A percentile compares a stretch with the other conserved stretches of the same genome.
Evolutionary conservation across 768 basidiomycete genomes (phyloP).

Genomic region (Rhodotorula taiwanensis): DNA sequence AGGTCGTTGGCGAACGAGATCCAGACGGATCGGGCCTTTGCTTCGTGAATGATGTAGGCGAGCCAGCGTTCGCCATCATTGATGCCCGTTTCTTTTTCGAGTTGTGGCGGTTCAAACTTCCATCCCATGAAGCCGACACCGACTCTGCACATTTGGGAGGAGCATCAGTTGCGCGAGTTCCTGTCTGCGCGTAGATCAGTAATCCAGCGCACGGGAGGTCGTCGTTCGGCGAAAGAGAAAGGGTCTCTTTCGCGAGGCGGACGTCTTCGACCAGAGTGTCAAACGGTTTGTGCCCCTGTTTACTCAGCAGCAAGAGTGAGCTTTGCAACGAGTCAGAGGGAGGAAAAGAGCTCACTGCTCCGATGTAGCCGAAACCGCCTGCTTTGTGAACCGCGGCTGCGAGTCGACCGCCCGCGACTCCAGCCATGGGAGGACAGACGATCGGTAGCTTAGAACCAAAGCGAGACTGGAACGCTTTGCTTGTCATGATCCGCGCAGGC

Average conservation of each 20-base stretch:
- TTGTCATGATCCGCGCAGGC: neutral
- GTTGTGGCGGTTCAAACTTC: conserved; percentile 13
- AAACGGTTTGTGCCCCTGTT: neutral
- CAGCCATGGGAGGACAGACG: conserved; percentile 64
- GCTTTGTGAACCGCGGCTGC: conserved; percentile 59
- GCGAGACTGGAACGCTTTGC: neutral
- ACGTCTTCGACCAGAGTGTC: neutral
- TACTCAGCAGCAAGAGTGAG: neutral
- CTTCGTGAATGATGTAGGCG: conserved; percentile 10
- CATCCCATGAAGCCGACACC: conserved; percentile 12
- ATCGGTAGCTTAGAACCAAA: conserved; percentile 48
- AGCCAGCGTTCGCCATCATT: neutral
- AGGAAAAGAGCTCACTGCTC: neutral
- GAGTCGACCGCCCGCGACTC: conserved; percentile 58
- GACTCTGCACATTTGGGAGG: neutral
- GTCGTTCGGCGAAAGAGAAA: neutral
- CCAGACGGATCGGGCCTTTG: conserved; percentile 60
- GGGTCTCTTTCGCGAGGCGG: neutral
- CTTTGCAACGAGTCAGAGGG: neutral
- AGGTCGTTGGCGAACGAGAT: conserved; percentile 54
- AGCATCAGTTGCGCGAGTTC: too few relatives aligned
- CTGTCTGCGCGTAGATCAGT: neutral
- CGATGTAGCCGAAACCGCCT: conserved; percentile 59
- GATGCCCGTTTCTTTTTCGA: neutral
- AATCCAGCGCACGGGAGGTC: neutral